Evolutionary conservation across 2,329 filamentous ascomycete species (phyloP), one percentile per base, ranked within the genome.

Genomic region (Fusarium veterinarium): DNA sequence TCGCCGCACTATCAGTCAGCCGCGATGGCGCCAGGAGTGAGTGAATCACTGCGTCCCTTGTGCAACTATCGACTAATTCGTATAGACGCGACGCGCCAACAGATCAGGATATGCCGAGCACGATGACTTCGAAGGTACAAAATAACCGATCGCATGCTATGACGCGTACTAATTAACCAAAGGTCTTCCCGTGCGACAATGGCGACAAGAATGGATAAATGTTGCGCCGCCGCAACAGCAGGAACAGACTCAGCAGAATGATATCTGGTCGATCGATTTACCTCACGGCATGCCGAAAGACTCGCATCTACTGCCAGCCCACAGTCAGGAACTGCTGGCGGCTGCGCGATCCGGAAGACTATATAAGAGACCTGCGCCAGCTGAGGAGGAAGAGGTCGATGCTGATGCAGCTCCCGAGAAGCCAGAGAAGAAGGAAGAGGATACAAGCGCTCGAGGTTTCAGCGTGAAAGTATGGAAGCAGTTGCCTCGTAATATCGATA

Each of bases 151-250:
- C 42, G 51, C 60, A 16, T 13, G 14, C 44, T 12, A 31, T 30
- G 42, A 58, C 63, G 55, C 35, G 45, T 71, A 61, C 74, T 80
- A 60, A 81, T 46, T 30, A 55, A 38, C 85, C 89, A 87, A 68
- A 74, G 94, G 95, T 67, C 88, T 98, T 16, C 95, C 95, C 20
- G 92, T 98, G 64, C 92, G 95, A 78, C 94, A 97, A 88, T 98
- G 95, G 92, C 91, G 93, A 62, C 91, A 93, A 72, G 90, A 92
- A 65, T 86, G 85, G 82, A 88, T 94, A 63, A 91, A 84, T 45
- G 84, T 95, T 78, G 90, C 90, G 73, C 91, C 93, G 58, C 89
- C 89, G 17, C 84, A 88, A 14, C 87, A 89, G 41, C 85, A 90
- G 70, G 92, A 95, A 75, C 90, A 87, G 33, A 86, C 84, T 37